These are phyloP conservation scores for Sporothrix variecibatus DNA, from an alignment of 2,329 filamentous ascomycete species.

Conservation along the genomic window DNA sequence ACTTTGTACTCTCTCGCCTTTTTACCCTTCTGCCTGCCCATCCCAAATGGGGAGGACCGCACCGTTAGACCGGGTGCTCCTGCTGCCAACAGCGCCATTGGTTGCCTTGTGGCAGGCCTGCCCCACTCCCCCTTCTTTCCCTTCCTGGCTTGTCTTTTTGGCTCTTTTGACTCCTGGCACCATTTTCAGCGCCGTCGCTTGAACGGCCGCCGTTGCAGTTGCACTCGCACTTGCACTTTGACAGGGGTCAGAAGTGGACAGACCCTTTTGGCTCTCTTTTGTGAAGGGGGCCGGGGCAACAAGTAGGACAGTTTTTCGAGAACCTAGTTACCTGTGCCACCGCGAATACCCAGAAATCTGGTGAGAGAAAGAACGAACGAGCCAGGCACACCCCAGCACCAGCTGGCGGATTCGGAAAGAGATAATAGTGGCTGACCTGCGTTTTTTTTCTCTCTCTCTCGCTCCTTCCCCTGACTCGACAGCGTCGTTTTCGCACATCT, in stretches of 20 bases:
- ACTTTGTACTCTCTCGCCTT: neutral
- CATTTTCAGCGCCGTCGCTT: neutral
- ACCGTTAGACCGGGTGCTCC: constrained; percentile 13
- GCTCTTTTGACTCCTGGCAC: neutral
- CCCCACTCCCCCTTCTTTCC: constrained; percentile 1
- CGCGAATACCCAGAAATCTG: too few relatives aligned
- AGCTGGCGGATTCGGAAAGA: neutral
- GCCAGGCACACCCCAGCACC: neutral
- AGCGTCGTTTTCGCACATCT: neutral
- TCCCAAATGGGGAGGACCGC: constrained; percentile 26
- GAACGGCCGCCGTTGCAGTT: constrained; percentile 11
- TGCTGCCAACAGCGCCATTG: neutral
- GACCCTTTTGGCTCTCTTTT: neutral
- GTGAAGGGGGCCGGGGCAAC: too few relatives aligned
- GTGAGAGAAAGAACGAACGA: neutral
- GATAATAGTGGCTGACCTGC: neutral
- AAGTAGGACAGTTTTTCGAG: constrained; percentile 2
- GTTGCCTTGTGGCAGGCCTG: constrained; percentile 21
- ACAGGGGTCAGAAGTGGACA: neutral
- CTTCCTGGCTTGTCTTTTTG: neutral
- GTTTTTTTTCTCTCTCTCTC: neutral
- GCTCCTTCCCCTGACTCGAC: neutral
- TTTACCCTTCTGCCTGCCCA: neutral
- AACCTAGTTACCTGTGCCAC: neutral
- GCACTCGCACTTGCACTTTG: neutral